Conservation (phyloP, 2,329 filamentous ascomycete species). For the Verticillium tricorpus region DNA sequence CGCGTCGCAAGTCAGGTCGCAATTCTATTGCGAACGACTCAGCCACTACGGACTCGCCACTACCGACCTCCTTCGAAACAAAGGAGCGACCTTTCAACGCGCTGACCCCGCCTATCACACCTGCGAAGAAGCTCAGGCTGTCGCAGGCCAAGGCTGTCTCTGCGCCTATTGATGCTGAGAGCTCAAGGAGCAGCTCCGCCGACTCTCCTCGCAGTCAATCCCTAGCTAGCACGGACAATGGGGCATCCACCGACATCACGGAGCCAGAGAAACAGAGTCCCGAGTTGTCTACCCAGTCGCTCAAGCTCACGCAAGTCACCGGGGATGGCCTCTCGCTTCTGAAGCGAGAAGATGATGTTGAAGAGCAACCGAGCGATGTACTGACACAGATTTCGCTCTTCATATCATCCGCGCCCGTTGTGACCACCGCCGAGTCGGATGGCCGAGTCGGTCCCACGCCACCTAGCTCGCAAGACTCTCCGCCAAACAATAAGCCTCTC, state of each 20-base stretch:
- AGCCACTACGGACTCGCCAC: slow-evolving; percentile 5
- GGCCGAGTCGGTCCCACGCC: neutral
- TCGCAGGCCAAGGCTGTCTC: slow-evolving; percentile 23
- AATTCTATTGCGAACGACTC: neutral
- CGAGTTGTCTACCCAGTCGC: slow-evolving; percentile 27
- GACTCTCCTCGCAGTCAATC: slow-evolving; percentile 22
- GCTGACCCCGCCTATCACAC: slow-evolving; percentile 52
- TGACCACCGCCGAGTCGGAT: neutral
- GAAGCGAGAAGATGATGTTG: slow-evolving; percentile 28
- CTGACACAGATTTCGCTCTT: slow-evolving; percentile 11
- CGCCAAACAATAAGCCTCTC: slow-evolving; percentile 15
- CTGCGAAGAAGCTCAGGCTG: slow-evolving; percentile 44
- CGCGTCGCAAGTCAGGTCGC: slow-evolving; percentile 12
- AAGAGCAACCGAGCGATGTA: slow-evolving; percentile 5
- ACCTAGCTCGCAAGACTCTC: neutral
- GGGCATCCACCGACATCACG: slow-evolving; percentile 39
- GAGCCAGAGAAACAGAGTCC: slow-evolving; percentile 46
- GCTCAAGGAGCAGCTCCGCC: slow-evolving; percentile 34
- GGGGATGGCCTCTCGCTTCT: slow-evolving; percentile 13
- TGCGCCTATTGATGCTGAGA: slow-evolving; percentile 19
- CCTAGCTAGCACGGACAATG: slow-evolving; percentile 25
- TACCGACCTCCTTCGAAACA: slow-evolving; percentile 1
- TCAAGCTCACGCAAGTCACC: slow-evolving; percentile 26
- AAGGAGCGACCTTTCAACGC: slow-evolving; percentile 37
- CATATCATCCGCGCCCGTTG: neutral